Base-by-base conservation (phyloP, 129 eudicot species). In the Deinandra increscens region DNA sequence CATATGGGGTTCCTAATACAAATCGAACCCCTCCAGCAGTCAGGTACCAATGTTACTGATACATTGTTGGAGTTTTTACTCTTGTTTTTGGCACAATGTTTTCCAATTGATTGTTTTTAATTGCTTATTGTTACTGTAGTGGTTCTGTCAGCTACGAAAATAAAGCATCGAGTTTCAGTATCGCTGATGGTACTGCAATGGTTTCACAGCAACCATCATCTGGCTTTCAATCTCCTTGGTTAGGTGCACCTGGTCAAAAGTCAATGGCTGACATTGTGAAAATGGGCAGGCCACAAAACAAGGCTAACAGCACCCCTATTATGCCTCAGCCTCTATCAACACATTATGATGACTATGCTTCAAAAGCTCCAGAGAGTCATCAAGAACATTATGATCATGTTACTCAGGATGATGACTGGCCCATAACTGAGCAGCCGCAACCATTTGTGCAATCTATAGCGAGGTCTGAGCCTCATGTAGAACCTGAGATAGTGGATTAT, bases 251-350 rank as follows among this genome's bases (percentile, higher is more conserved):
- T 64, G 97, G 97, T 72, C 93, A 89, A 81, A 76, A 81, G 55
- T 89, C 99, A 53, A 87, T 94, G 97, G 99, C 97, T 64, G 97
- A 94, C 70, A 87, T 94, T 68, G 99, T 94, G 72, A 94, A 94
- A 84, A 89, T 89, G 97, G 99, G 99, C 36, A 84, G 79, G 72
- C 99, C 99, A 44, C 95, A 87, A 63, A 84, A 60, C 75, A 89
- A 83, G 71, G 56, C 68, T 22, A 55, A 81, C 19, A 81, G 37
- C 76, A 69, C 64, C 5, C 64, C 72, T 5, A 71, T 48, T 37
- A 50, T 81, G 70, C 76, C 87, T 60, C 81, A 71, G 71, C 63
- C 84, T 68, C 46, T 66, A 13, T 61, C 87, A 13, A 64, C 80
- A 55, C 85, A 77, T 69, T 70, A 77, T 42, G 81, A 74, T 18